A percentile compares a stretch with the other conserved stretches of the same genome.
Conservation (phyloP, 2,329 filamentous ascomycete genomes). For the Plenodomus lindquistii region DNA sequence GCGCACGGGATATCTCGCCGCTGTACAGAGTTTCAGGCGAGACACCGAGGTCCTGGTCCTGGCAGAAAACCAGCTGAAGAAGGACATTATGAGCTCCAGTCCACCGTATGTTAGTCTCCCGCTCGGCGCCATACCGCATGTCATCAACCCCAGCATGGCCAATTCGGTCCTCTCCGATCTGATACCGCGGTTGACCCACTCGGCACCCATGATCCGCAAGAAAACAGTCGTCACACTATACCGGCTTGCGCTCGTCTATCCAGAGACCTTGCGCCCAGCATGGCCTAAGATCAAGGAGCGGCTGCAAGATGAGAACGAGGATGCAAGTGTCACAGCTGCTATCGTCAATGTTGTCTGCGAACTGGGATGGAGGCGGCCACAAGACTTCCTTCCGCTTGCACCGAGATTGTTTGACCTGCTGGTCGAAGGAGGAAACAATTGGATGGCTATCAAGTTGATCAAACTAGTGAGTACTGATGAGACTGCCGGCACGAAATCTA, state of each 20-base stretch:
- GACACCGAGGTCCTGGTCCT: constrained; percentile 98
- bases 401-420: constrained; percentile 90
- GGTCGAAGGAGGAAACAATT: constrained; percentile 92
- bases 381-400: constrained; percentile 90
- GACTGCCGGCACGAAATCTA: neutral
- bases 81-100: constrained; percentile 77
- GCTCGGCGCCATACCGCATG: constrained; percentile 86
- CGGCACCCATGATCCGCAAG: constrained; percentile 82
- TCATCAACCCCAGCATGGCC: constrained; percentile 89
- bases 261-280: constrained; percentile 85
- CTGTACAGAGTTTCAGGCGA: constrained; percentile 91
- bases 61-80: constrained; percentile 94
- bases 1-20: constrained; percentile 89
- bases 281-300: constrained; percentile 98
- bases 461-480: constrained; percentile 71
- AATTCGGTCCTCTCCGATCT: constrained; percentile 87
- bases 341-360: constrained; percentile 98
- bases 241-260: constrained; percentile 91
- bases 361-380: constrained; percentile 87
- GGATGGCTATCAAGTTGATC: constrained; percentile 99
- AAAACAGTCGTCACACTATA: constrained; percentile 96
- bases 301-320: constrained; percentile 85
- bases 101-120: constrained; percentile 82
- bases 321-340: constrained; percentile 89
- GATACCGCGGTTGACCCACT: constrained; percentile 83